Evolutionary conservation across 2,329 filamentous ascomycete species (phyloP).

Genomic region (Xylaria polymorpha): DNA sequence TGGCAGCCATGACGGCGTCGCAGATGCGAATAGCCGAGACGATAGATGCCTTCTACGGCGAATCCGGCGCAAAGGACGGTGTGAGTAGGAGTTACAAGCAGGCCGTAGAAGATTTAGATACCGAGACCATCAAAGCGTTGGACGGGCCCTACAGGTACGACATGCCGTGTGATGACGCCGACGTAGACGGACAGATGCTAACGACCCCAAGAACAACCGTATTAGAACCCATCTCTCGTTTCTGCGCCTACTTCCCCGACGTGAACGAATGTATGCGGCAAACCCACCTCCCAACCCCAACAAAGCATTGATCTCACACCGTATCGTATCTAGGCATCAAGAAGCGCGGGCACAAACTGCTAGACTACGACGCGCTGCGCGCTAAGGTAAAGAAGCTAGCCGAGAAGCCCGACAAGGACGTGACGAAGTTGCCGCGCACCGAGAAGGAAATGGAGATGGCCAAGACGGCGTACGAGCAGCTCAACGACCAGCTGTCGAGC

Average conservation of each 20-base stretch:
- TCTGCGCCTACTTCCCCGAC: slow-evolving; percentile 98
- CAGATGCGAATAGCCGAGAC: slow-evolving; percentile 99
- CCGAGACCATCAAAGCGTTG: slow-evolving; percentile 97
- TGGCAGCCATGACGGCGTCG: slow-evolving; percentile 85
- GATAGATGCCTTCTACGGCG: slow-evolving; percentile 98
- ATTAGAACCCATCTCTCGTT: slow-evolving; percentile 92
- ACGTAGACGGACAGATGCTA: slow-evolving; percentile 2
- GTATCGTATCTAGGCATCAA: slow-evolving; percentile 78
- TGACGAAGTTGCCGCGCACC: slow-evolving; percentile 92
- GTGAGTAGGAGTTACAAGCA: slow-evolving; percentile 98
- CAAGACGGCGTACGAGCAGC: slow-evolving; percentile 90
- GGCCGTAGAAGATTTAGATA: slow-evolving; percentile 95
- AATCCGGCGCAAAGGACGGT: slow-evolving; percentile 92
- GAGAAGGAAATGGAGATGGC: slow-evolving; percentile 98
- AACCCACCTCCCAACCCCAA: background rate
- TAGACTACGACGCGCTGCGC: slow-evolving; percentile 96
- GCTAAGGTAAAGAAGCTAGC: slow-evolving; percentile 96
- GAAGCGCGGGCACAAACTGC: slow-evolving; percentile 97
- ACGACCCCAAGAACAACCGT: slow-evolving; percentile 76
- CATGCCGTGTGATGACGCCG: background rate
- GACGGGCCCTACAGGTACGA: slow-evolving; percentile 89
- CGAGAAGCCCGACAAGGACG: slow-evolving; percentile 99
- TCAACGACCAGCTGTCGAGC: slow-evolving; percentile 94
- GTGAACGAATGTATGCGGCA: slow-evolving; percentile 86
- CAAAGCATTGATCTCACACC: slow-evolving; percentile 36